These are phyloP conservation scores for Pyrenochaeta sp. DNA, from an alignment of 2,329 filamentous ascomycete genomes.

Conservation along the genomic window DNA sequence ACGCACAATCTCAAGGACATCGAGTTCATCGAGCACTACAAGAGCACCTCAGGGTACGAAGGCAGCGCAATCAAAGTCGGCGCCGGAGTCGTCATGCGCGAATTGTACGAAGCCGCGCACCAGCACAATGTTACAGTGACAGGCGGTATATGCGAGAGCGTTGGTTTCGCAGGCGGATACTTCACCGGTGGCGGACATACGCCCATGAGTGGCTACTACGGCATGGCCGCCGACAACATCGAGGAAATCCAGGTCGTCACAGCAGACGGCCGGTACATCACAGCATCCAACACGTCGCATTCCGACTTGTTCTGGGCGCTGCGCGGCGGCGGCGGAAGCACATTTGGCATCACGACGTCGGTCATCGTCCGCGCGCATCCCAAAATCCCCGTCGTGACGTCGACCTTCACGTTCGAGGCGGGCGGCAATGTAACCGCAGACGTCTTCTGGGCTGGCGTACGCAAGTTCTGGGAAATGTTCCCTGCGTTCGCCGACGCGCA, in stretches of 20 bases:
- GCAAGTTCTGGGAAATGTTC: constrained; percentile 10
- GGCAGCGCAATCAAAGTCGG: constrained; percentile 31
- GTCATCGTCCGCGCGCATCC: constrained; percentile 28
- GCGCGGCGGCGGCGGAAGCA: constrained; percentile 35
- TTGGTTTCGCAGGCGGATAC: constrained; percentile 53
- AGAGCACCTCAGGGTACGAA: constrained; percentile 12
- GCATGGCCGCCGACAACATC: constrained; percentile 35
- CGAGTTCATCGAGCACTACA: constrained; percentile 16
- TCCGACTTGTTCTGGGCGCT: constrained; percentile 39
- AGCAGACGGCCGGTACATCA: constrained; percentile 25
- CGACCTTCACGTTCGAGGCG: constrained; percentile 30
- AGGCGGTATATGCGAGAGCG: constrained; percentile 46
- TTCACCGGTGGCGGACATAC: constrained; percentile 58
- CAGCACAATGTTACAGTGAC: constrained; percentile 24
- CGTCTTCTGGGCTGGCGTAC: constrained; percentile 26
- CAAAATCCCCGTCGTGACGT: constrained; percentile 18
- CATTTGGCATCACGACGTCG: constrained; percentile 32
- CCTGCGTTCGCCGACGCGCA: constrained; percentile 19
- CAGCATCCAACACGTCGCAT: constrained; percentile 20
- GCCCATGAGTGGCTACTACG: constrained; percentile 56
- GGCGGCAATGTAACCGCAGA: constrained; percentile 19
- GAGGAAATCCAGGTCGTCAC: constrained; percentile 32
- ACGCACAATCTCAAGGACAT: constrained; percentile 31
- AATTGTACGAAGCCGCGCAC: constrained; percentile 26
- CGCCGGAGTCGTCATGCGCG: constrained; percentile 33